Evolutionary conservation across 2,329 filamentous ascomycete genomes (phyloP), one percentile per base, ranked within the genome.

Genomic region (Calcarisporium arbuscula): DNA sequence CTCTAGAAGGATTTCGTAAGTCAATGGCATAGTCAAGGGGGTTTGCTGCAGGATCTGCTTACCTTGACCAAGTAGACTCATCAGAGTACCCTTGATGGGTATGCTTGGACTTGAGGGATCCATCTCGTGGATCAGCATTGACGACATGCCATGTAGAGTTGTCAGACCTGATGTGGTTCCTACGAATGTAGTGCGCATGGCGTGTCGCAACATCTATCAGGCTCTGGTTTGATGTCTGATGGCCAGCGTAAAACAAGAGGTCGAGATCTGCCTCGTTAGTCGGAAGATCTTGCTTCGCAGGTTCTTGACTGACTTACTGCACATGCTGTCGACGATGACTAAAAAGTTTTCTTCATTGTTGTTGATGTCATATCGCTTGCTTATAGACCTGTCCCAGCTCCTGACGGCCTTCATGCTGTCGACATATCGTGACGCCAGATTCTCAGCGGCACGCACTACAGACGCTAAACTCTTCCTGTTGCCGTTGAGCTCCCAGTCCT

Each of bases 21-120:
- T n/a, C n/a, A n/a, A n/a, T n/a, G n/a, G n/a, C n/a, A n/a, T n/a
- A n/a, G n/a, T n/a, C n/a, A n/a, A n/a, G n/a, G n/a, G n/a, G n/a
- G n/a, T n/a, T n/a, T n/a, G n/a, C n/a, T n/a, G n/a, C n/a, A n/a
- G n/a, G 19, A 9, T 19, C 10, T 14, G 9, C 30, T 22, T 26
- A 36, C 29, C 69, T 55, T 2, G 61, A 52, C 69, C 69, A 72
- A 1, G 65, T 70, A 1, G 64, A 70, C 10, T 54, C 44, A 31
- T 67, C 58, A 4, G 49, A 43, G 45, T 63, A 64, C 3, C 68
- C 69, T 39, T 73, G 68, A 8, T 61, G 62, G 0, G 68, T 72
- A 39, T 61, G 51, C 8, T 19, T 53, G n/a, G 17, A 40, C 39
- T 62, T 61, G 1, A 67, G 44, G 2, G 40, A 37, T 0, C 67